A percentile compares a stretch with the other conserved stretches of the same genome.
Evolutionary conservation across 2,329 filamentous ascomycete genomes (phyloP).

Genomic region (Cordyceps militaris): DNA sequence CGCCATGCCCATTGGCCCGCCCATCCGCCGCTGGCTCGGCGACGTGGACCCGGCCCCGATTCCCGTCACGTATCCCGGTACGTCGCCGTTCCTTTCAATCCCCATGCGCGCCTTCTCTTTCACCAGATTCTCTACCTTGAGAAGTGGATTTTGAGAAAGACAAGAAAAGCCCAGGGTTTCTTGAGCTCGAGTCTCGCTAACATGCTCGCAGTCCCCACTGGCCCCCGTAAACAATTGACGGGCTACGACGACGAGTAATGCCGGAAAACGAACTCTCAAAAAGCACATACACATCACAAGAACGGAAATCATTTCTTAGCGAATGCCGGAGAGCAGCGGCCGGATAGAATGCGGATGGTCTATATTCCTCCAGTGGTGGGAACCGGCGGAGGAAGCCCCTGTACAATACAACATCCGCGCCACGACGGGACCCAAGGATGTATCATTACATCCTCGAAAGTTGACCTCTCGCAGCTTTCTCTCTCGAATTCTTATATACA

Average conservation of each 20-base stretch:
- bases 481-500: not conserved
- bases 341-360: not conserved
- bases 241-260: conserved; percentile 52
- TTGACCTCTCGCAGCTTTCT: not conserved
- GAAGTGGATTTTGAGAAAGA: no score
- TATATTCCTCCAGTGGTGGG: not conserved
- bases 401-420: conserved; percentile 8
- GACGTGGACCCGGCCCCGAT: conserved; percentile 66
- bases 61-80: conserved; percentile 90
- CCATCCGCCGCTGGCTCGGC: conserved; percentile 64
- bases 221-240: conserved; percentile 51
- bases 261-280: conserved; percentile 12
- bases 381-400: not conserved
- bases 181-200: not conserved
- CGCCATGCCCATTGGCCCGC: conserved; percentile 62
- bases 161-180: not conserved
- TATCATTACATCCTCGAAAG: no score
- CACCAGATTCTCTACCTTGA: not conserved
- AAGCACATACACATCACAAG: conserved; percentile 9
- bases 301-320: not conserved
- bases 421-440: not conserved
- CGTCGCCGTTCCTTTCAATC: conserved; percentile 30
- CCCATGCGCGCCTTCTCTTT: no score
- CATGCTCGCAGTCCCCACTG: conserved; percentile 42
- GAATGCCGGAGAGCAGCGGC: not conserved